These are phyloP conservation scores for Echeveria elegans DNA, from an alignment of 164 flowering plant species.

Conservation along the genomic window DNA sequence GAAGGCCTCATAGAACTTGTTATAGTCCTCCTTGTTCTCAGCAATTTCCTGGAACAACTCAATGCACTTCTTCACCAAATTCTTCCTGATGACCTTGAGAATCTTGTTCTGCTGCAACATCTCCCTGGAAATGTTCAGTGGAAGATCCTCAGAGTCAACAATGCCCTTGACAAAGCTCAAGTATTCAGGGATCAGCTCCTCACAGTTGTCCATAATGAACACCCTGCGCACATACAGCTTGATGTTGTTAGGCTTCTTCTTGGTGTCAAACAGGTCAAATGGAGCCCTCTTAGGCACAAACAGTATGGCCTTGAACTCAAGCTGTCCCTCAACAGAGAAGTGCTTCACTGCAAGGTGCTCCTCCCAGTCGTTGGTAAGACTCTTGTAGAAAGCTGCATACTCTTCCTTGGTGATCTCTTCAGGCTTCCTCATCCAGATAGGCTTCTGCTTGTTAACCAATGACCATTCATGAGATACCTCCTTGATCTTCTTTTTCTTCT, in stretches of 20 bases:
- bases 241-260: constrained; percentile 18
- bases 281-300: constrained; percentile 18
- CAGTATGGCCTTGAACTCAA: constrained; percentile 13
- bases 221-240: constrained; percentile 17
- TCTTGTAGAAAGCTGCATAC: constrained; percentile 30
- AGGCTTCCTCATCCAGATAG: constrained; percentile 36
- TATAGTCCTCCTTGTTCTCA: constrained; percentile 23
- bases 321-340: constrained; percentile 23
- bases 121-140: constrained; percentile 15
- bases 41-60: constrained; percentile 29
- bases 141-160: constrained; percentile 17
- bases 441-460: constrained; percentile 30
- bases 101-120: constrained; percentile 15
- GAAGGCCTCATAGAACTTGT: constrained; percentile 27
- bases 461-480: constrained; percentile 31
- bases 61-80: constrained; percentile 32
- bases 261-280: constrained; percentile 16
- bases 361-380: constrained; percentile 19
- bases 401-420: constrained; percentile 34
- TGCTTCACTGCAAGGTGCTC: constrained; percentile 28
- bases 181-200: constrained; percentile 31
- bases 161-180: constrained; percentile 23
- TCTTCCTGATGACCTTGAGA: constrained; percentile 30
- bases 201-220: constrained; percentile 26
- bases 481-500: constrained; percentile 26